Percentiles rank a stretch among this genome's conserved stretches.
Conservation (phyloP, 2,329 filamentous ascomycete genomes). For the Aspergillus jensenii region DNA sequence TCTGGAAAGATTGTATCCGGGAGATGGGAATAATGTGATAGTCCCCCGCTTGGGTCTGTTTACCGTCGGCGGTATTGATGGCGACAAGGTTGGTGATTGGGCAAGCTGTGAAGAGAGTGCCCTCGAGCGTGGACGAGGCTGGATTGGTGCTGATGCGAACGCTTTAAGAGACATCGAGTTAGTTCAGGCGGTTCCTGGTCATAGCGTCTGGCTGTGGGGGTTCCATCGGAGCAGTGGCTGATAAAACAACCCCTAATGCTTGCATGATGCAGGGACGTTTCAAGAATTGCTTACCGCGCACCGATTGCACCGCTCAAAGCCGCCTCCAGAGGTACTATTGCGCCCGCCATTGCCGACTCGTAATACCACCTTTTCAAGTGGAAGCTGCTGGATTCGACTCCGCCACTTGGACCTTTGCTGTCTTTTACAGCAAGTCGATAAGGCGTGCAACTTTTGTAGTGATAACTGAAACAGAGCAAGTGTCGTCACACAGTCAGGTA, state of each 20-base stretch:
- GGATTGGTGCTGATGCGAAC: conserved; percentile 59
- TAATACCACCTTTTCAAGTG: conserved; percentile 35
- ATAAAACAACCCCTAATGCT: background rate
- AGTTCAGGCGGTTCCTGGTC: background rate
- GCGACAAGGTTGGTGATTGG: conserved; percentile 62
- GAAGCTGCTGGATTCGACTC: conserved; percentile 48
- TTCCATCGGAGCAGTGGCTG: background rate
- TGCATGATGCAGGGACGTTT: background rate
- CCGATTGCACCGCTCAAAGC: conserved; percentile 61
- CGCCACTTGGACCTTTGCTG: conserved; percentile 57
- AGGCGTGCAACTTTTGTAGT: background rate
- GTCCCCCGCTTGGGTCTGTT: conserved; percentile 49
- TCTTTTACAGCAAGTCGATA: conserved; percentile 40
- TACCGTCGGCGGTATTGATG: conserved; percentile 52
- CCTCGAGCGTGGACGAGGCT: conserved; percentile 56
- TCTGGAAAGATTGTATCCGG: conserved; percentile 57
- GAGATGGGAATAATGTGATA: conserved; percentile 63
- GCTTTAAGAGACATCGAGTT: conserved; percentile 35
- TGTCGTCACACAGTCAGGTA: background rate
- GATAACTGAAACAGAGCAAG: background rate
- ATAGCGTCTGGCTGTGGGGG: background rate
- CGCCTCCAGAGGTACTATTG: conserved; percentile 52
- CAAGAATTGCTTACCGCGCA: conserved; percentile 51
- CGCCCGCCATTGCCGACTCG: conserved; percentile 40
- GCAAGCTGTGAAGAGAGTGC: conserved; percentile 62